phyloP scores from a whole-genome alignment of 2,329 filamentous ascomycete species.

The Monosporascus sp. region DNA sequence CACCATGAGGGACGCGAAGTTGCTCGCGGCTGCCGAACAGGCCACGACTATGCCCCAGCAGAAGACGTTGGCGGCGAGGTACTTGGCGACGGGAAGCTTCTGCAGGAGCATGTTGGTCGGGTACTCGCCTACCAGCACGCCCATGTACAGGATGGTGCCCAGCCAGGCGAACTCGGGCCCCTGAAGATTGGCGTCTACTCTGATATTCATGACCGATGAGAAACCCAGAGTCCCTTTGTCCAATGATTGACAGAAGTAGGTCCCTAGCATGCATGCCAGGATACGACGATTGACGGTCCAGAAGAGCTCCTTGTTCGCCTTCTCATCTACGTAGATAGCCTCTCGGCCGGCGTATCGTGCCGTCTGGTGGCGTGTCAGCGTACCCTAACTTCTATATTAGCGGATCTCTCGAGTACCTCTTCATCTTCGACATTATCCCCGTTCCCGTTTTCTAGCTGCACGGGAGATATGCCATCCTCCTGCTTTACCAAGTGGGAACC shows the following conservation, averaged over 20 bases:
- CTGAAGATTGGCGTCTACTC: constrained; percentile 24
- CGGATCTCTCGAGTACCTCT: not conserved
- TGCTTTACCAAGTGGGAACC: too few relatives aligned
- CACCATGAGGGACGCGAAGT: constrained; percentile 30
- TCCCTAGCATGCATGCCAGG: constrained; percentile 46
- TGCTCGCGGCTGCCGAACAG: constrained; percentile 27
- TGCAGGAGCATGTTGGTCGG: constrained; percentile 35
- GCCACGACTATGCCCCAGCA: constrained; percentile 37
- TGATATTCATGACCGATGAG: constrained; percentile 22
- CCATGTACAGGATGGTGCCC: constrained; percentile 37
- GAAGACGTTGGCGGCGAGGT: constrained; percentile 33
- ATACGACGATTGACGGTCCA: constrained; percentile 44
- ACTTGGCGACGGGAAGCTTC: constrained; percentile 33
- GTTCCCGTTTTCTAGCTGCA: too few relatives aligned
- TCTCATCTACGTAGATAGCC: constrained; percentile 40
- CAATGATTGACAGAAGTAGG: constrained; percentile 40
- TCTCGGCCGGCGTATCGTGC: constrained; percentile 2
- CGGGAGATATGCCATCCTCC: too few relatives aligned
- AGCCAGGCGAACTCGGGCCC: constrained; percentile 33
- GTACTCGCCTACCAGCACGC: constrained; percentile 37
- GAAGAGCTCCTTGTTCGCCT: constrained; percentile 45
- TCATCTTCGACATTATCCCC: too few relatives aligned
- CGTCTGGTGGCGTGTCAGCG: not conserved
- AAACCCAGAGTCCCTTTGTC: constrained; percentile 25
- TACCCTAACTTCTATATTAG: not conserved